phyloP scores from a whole-genome alignment of 2,329 filamentous ascomycete genomes.

The Magnaporthales sp. region DNA sequence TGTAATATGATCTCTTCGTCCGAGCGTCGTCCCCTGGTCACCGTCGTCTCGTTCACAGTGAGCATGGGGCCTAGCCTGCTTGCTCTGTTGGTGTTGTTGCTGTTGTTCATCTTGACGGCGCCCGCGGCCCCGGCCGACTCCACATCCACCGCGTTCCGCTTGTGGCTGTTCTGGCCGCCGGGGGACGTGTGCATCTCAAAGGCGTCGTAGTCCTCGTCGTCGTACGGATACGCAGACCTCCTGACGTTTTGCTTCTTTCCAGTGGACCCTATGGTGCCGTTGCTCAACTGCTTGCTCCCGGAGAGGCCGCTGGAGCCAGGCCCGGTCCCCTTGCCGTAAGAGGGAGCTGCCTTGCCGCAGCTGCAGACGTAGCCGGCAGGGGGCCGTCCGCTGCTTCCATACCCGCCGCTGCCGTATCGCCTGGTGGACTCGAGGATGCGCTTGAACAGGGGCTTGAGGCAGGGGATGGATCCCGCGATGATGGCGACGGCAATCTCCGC shows the following conservation, averaged over 20 bases:
- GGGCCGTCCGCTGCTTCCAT: not conserved
- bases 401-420: not conserved
- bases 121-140: not conserved
- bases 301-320: not conserved
- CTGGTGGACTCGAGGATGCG: not conserved
- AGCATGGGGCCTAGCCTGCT: not conserved
- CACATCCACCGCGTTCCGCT: too few species aligned
- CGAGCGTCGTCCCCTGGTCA: not conserved
- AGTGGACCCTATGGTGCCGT: not conserved
- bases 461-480: slow-evolving; percentile 22
- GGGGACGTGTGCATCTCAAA: not conserved
- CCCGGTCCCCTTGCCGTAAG: too few species aligned
- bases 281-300: not conserved
- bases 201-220: not conserved
- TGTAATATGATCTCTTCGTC: not conserved
- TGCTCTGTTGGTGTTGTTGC: not conserved
- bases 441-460: slow-evolving; percentile 17
- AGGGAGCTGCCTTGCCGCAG: not conserved
- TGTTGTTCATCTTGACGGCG: not conserved
- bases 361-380: not conserved
- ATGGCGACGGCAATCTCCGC: slow-evolving; percentile 28
- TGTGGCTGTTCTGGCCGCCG: not conserved
- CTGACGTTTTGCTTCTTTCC: not conserved
- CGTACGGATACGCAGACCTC: not conserved
- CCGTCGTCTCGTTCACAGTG: not conserved